Base-by-base conservation (phyloP, 805 yeast genomes). In the Scheffersomyces coipomensis region DNA sequence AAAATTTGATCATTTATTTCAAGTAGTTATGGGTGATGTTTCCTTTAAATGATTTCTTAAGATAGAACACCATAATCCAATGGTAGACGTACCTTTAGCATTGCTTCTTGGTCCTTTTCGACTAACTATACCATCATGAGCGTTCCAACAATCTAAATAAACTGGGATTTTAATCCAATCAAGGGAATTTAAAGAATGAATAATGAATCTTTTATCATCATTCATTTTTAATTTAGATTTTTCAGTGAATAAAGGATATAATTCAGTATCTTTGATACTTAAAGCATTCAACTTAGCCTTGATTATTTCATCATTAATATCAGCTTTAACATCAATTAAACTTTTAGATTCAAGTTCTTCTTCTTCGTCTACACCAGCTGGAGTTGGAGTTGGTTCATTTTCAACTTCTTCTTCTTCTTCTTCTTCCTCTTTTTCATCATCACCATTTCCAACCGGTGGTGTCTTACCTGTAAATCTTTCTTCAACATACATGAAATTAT, bases 61-160 rank as follows among this genome's bases (percentile, higher is more conserved):
- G 12, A 68, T 53, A 2, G 72, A 65, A 9, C 55, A 68, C 78
- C 81, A 81, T 30, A 81, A 60, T 15, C 69, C 73, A 25, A 80
- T 55, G 0, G 75, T 64, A 2, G 82, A 74, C 1, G 78, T 62
- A 0, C 85, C 85, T 17, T 71, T 66, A 0, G 79, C 71, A 35
- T 75, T 71, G 17, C 66, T 67, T 24, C 61, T 56, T 2, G 79
- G 63, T 0, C 89, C 89, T 40, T 81, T 71, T 46, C 98, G 72
- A 13, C 91, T 88, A 13, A 88, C 85, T 38, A 91, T 86, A 3
- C 85, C 86, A 43, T 85, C 96, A 55, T 90, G 98, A 0, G 97
- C 81, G 58, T 89, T 88, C 53, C 84, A 68, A 13, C 83, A 74
- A 45, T 80, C 82, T 34, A 90, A 70, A 48, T 78, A 79, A 2